Percentiles rank a stretch among this genome's conserved stretches.
Evolutionary conservation across 768 basidiomycete species (phyloP).

Genomic region (Suillus spraguei): DNA sequence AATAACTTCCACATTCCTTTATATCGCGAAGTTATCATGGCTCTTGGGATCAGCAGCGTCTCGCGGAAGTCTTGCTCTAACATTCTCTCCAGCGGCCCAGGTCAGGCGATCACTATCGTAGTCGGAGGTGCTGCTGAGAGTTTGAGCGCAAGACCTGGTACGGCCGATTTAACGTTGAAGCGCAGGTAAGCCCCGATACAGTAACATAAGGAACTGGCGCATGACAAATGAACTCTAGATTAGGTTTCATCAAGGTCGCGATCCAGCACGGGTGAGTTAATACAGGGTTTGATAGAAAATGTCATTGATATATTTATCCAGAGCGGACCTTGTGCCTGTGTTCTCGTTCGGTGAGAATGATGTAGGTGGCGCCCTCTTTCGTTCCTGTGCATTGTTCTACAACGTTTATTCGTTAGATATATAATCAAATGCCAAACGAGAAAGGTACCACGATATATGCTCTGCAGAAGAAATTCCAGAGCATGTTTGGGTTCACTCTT

Average conservation of each 20-base stretch:
- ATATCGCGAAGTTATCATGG: constrained; percentile 89
- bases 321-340: constrained; percentile 95
- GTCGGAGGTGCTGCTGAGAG: constrained; percentile 97
- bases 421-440: constrained; percentile 95
- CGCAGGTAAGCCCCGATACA: constrained; percentile 51
- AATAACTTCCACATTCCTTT: constrained; percentile 92
- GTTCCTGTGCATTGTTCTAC: not conserved
- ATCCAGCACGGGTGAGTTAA: constrained; percentile 78
- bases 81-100: constrained; percentile 66
- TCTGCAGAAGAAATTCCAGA: constrained; percentile 90
- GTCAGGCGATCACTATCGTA: constrained; percentile 87
- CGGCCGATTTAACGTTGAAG: constrained; percentile 83
- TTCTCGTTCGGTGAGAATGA: constrained; percentile 99
- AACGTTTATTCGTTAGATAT: constrained; percentile 61
- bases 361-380: constrained; percentile 46
- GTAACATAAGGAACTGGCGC: not conserved
- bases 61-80: constrained; percentile 89
- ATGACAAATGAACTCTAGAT: constrained; percentile 37
- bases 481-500: constrained; percentile 91
- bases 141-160: constrained; percentile 93
- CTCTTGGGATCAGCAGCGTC: constrained; percentile 90
- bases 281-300: constrained; percentile 1
- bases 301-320: constrained; percentile 30
- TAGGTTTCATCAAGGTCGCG: constrained; percentile 95
- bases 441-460: constrained; percentile 86